Percentiles rank a stretch among this genome's conserved stretches.
These are phyloP conservation scores for Colletotrichum sp. DNA, from an alignment of 2,329 filamentous ascomycete genomes.

Conservation along the genomic window DNA sequence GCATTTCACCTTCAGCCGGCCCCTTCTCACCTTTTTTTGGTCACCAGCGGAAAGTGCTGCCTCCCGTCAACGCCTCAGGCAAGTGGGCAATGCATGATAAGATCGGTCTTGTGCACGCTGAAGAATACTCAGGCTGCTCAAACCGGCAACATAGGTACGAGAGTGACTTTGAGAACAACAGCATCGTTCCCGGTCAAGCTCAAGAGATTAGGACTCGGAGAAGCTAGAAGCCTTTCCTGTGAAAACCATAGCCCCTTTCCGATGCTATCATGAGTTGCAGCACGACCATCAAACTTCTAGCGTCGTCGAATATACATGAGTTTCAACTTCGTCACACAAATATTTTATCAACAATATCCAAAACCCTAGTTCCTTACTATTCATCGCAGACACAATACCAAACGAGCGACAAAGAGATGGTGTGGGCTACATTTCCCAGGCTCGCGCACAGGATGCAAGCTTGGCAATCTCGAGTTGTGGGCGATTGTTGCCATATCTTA, in stretches of 20 bases:
- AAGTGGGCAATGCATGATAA: not conserved
- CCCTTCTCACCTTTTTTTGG: not conserved
- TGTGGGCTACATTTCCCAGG: not conserved
- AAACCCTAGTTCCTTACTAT: not conserved
- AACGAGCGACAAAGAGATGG: not conserved
- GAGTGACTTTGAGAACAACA: not conserved
- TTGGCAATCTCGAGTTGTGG: not conserved
- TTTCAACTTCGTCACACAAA: not conserved
- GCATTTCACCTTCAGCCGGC: not conserved
- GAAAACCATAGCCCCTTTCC: not conserved
- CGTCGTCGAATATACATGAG: not conserved
- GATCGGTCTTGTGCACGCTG: not conserved
- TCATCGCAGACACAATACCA: not conserved
- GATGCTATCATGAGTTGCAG: not conserved
- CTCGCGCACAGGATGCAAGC: not conserved
- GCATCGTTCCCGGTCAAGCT: not conserved
- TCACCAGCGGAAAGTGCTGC: not conserved
- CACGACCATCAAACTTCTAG: not conserved
- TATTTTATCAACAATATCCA: not conserved
- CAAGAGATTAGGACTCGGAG: not conserved
- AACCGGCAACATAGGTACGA: not conserved
- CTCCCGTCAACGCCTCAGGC: not conserved
- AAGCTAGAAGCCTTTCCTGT: not conserved
- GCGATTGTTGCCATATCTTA: too few relatives aligned
- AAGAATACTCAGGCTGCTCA: not conserved